Conservation (phyloP, 257 asterid genomes). For the Fraxinus anomala region DNA sequence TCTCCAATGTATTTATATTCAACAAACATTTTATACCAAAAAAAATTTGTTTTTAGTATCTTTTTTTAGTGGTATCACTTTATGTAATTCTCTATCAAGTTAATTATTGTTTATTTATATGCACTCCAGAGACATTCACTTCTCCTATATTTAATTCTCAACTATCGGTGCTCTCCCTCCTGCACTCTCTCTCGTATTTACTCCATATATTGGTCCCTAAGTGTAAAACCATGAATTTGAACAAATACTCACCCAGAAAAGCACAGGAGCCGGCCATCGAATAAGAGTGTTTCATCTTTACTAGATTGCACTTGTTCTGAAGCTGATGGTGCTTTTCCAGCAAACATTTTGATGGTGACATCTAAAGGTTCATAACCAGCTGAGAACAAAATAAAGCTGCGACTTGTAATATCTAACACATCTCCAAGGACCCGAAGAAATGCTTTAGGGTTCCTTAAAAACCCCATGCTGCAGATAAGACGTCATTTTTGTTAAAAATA, state of each 20-base stretch:
- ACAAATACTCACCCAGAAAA: conserved; percentile 70
- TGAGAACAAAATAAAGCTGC: conserved; percentile 70
- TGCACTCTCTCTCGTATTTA: background rate
- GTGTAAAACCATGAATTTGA: background rate
- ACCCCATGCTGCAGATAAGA: conserved; percentile 81
- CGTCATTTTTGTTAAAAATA: conserved; percentile 14
- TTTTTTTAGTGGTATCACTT: background rate
- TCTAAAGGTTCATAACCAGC: conserved; percentile 87
- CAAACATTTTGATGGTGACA: conserved; percentile 53
- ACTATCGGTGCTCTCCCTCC: background rate
- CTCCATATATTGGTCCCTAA: background rate
- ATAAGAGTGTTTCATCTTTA: conserved; percentile 59
- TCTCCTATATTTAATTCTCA: background rate
- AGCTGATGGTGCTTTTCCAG: conserved; percentile 42
- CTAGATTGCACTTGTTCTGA: conserved; percentile 43
- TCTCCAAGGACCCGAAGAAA: conserved; percentile 55
- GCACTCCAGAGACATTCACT: background rate
- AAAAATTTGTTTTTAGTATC: background rate
- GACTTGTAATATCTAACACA: conserved; percentile 51
- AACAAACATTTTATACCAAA: background rate
- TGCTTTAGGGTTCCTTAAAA: conserved; percentile 54
- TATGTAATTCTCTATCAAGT: background rate
- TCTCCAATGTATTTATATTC: background rate
- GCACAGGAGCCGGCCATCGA: conserved; percentile 67
- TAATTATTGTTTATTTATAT: background rate